phyloP scores from a whole-genome alignment of 1,284 basidiomycete species.

The Cryptococcus sp. region DNA sequence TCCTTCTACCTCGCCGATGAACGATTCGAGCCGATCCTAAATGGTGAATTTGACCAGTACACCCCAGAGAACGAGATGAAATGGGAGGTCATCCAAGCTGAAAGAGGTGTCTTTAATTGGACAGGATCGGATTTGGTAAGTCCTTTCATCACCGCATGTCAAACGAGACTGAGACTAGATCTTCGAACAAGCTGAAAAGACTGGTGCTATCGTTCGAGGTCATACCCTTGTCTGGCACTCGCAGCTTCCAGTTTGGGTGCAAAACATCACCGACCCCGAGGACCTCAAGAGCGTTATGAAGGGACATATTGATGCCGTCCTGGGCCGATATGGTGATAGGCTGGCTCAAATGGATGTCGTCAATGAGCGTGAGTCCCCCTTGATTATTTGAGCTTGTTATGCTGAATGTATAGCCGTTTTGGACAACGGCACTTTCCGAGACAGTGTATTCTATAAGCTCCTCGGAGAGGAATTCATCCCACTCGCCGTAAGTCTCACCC shows the following conservation, averaged over 20 bases:
- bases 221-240: slow-evolving; percentile 33
- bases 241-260: slow-evolving; percentile 26
- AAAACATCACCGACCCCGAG: slow-evolving; percentile 30
- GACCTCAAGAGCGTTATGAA: slow-evolving; percentile 25
- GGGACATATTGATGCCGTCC: slow-evolving; percentile 29
- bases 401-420: slow-evolving; percentile 18
- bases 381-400: neutral
- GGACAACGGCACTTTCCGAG: slow-evolving; percentile 29
- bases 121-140: slow-evolving; percentile 28
- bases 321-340: slow-evolving; percentile 28
- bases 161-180: too few species aligned
- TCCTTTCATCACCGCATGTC: too few species aligned
- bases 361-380: slow-evolving; percentile 32
- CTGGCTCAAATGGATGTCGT: slow-evolving; percentile 35
- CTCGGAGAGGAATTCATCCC: slow-evolving; percentile 31
- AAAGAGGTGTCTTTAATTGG: slow-evolving; percentile 29
- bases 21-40: slow-evolving; percentile 15
- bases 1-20: slow-evolving; percentile 24
- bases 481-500: slow-evolving; percentile 18
- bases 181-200: slow-evolving; percentile 25
- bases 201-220: slow-evolving; percentile 23
- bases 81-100: slow-evolving; percentile 33
- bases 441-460: slow-evolving; percentile 31
- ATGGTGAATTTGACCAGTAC: slow-evolving; percentile 27
- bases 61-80: slow-evolving; percentile 39